These are phyloP conservation scores for Metschnikowia anglica DNA, from an alignment of 805 yeast species.

Conservation along the genomic window DNA sequence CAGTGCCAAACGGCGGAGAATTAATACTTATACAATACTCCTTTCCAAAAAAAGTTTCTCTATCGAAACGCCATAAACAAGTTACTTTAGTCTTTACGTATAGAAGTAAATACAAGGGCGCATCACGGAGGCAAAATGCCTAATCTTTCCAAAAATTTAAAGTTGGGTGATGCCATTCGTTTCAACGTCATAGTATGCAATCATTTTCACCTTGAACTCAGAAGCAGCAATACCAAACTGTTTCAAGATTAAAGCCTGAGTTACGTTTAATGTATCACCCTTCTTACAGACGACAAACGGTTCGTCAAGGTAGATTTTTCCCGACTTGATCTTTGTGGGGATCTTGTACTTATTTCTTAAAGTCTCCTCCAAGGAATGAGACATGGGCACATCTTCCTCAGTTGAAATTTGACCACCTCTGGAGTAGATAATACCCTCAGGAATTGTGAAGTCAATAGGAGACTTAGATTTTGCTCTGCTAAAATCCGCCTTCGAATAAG, in stretches of 20 bases:
- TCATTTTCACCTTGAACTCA: constrained; percentile 77
- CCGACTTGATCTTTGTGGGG: constrained; percentile 87
- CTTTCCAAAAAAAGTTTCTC: background rate
- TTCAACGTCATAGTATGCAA: constrained; percentile 78
- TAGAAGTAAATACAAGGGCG: background rate
- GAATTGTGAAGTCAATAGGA: constrained; percentile 80
- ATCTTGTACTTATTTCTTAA: constrained; percentile 84
- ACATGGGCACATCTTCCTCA: constrained; percentile 95
- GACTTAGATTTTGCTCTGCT: constrained; percentile 86
- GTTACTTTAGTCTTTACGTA: too few relatives aligned
- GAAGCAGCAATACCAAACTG: constrained; percentile 95
- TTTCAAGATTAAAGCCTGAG: constrained; percentile 87
- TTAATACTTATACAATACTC: background rate
- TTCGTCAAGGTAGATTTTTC: constrained; percentile 75
- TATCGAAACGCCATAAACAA: too few relatives aligned
- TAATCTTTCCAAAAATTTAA: background rate
- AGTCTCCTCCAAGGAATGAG: constrained; percentile 93
- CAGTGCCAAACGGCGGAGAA: constrained; percentile 46
- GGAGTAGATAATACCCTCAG: constrained; percentile 88
- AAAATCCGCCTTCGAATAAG: constrained; percentile 77
- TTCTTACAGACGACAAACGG: constrained; percentile 78
- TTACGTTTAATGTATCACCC: constrained; percentile 82
- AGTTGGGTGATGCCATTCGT: constrained; percentile 12
- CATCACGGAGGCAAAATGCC: background rate
- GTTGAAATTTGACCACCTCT: constrained; percentile 89